Conservation (phyloP, 176 grass and related monocot genomes). For the Panicum miliaceum region DNA sequence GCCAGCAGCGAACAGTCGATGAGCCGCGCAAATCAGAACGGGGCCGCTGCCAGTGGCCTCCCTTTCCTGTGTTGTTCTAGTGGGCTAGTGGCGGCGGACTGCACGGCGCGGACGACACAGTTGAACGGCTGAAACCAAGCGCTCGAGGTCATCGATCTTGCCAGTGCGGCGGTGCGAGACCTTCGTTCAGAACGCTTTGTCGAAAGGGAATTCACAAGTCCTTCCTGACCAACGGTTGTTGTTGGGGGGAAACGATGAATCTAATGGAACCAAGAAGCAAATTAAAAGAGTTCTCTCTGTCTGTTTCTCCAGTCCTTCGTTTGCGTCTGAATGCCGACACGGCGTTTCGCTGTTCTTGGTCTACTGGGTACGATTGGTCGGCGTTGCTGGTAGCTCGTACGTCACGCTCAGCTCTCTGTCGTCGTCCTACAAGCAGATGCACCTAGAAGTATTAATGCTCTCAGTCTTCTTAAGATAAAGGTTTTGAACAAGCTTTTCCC, state of each 20-base stretch:
- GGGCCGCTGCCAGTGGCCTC: too few relatives aligned
- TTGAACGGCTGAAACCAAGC: not conserved
- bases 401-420: slow-evolving; percentile 31
- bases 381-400: slow-evolving; percentile 14
- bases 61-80: not conserved
- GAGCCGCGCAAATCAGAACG: not conserved
- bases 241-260: not conserved
- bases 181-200: not conserved
- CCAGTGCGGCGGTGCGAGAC: not conserved
- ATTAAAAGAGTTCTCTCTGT: not conserved
- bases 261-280: not conserved
- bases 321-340: not conserved
- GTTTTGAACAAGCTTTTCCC: not conserved
- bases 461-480: not conserved
- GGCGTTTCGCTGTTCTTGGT: not conserved
- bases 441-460: slow-evolving; percentile 37
- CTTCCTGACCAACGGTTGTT: not conserved
- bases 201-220: not conserved
- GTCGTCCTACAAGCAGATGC: not conserved
- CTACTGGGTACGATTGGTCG: not conserved
- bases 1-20: not conserved
- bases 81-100: not conserved
- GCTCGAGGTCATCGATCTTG: not conserved
- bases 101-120: not conserved
- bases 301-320: not conserved